Evolutionary conservation across 768 basidiomycete species (phyloP).

Genomic region (Mycena belliarum): DNA sequence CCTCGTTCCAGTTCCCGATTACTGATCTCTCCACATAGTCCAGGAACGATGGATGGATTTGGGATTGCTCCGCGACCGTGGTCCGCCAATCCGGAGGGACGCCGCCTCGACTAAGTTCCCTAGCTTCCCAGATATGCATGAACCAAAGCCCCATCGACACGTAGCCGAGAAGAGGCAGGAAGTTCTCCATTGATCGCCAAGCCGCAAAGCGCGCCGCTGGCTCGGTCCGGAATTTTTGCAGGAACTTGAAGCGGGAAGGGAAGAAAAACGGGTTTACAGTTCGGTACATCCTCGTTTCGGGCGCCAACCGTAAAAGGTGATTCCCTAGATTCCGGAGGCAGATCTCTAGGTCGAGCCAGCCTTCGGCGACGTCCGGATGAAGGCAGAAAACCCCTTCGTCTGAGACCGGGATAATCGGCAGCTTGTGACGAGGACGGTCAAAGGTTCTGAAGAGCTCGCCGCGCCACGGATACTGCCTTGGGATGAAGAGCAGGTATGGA

Average conservation of each 20-base stretch:
- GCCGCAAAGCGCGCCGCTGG: background rate
- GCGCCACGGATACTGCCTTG: background rate
- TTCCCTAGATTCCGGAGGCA: background rate
- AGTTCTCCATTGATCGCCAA: background rate
- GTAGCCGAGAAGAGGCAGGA: constrained; percentile 3
- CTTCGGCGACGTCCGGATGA: background rate
- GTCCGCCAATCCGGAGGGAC: background rate
- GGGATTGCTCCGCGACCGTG: background rate
- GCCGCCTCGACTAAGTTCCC: background rate
- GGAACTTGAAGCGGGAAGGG: background rate
- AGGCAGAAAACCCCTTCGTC: background rate
- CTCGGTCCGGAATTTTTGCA: background rate
- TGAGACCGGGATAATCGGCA: background rate
- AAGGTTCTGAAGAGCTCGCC: background rate
- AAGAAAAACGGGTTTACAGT: background rate
- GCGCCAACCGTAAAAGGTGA: background rate
- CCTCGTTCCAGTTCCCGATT: background rate
- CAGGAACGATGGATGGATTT: background rate
- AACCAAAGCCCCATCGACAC: background rate
- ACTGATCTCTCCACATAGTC: background rate
- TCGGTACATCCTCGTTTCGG: background rate
- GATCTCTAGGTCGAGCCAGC: background rate
- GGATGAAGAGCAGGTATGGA: background rate
- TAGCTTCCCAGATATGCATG: background rate
- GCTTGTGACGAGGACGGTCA: background rate